Evolutionary conservation across 345 rosid genomes (phyloP).

Genomic region (Hibiscus trionum): DNA sequence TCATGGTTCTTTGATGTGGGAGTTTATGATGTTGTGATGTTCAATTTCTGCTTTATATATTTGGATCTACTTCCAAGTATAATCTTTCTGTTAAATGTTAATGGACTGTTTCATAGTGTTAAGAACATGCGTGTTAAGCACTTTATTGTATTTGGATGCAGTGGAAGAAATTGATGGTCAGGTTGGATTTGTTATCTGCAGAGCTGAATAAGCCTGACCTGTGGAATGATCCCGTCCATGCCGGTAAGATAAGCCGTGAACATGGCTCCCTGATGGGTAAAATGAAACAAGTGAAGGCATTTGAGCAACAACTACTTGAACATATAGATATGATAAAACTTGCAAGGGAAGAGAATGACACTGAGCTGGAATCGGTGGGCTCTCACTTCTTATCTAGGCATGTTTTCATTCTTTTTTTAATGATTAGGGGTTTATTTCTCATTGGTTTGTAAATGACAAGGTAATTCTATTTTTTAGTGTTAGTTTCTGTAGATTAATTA

Average conservation of each 20-base stretch:
- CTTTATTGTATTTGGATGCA: slow-evolving; percentile 27
- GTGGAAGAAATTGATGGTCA: slow-evolving; percentile 75
- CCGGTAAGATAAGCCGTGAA: slow-evolving; percentile 84
- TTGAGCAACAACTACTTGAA: slow-evolving; percentile 80
- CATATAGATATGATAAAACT: slow-evolving; percentile 93
- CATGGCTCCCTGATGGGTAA: slow-evolving; percentile 67
- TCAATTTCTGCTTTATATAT: background rate
- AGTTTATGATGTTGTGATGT: background rate
- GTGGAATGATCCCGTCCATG: slow-evolving; percentile 84
- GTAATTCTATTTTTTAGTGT: background rate
- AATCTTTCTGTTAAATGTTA: background rate
- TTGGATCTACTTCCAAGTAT: background rate
- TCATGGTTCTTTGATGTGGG: background rate
- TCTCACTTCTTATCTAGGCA: slow-evolving; percentile 62
- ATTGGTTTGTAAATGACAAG: background rate
- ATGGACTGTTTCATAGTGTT: background rate
- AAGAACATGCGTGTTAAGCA: background rate
- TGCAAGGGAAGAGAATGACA: slow-evolving; percentile 79
- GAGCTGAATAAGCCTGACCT: slow-evolving; percentile 69
- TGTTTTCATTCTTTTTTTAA: slow-evolving; percentile 30
- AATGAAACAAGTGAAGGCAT: slow-evolving; percentile 64
- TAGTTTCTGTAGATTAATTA: background rate
- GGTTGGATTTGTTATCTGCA: slow-evolving; percentile 49
- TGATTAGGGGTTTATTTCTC: slow-evolving; percentile 5
- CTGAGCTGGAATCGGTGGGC: slow-evolving; percentile 93